Conservation (phyloP, 2,329 filamentous ascomycete species). For the Trichoderma asperellum region DNA sequence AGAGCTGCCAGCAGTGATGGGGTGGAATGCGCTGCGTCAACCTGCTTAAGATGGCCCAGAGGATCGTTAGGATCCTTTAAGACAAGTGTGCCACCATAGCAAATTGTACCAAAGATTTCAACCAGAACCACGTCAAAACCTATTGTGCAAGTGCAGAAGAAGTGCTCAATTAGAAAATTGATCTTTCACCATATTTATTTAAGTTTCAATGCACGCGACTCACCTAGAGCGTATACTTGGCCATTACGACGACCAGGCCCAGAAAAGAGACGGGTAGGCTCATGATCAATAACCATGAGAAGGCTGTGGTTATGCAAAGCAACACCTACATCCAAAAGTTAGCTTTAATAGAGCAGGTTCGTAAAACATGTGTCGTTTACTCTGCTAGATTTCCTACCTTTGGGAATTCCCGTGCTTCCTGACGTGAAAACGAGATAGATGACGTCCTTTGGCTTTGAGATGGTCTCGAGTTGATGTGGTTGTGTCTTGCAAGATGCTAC, state of each 20-base stretch:
- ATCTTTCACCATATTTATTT: neutral
- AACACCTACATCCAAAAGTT: neutral
- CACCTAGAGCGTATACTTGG: slow-evolving; percentile 11
- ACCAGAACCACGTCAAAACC: slow-evolving; percentile 8
- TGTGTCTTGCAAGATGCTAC: neutral
- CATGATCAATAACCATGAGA: neutral
- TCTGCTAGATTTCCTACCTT: neutral
- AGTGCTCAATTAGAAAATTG: neutral
- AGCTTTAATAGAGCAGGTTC: neutral
- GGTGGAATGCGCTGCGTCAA: slow-evolving; percentile 2
- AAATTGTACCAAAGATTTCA: neutral
- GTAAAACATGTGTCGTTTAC: no score
- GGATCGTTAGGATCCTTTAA: slow-evolving; percentile 8
- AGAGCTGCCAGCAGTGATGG: slow-evolving; percentile 1
- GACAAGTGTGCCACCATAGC: neutral
- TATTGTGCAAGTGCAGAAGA: neutral
- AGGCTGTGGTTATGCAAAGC: slow-evolving; percentile 3
- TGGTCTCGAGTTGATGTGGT: neutral
- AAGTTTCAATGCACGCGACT: neutral
- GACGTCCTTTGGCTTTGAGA: neutral
- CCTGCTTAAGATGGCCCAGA: neutral
- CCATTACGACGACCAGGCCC: neutral
- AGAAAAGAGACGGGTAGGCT: slow-evolving; percentile 8
- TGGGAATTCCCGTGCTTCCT: neutral
- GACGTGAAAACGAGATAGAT: slow-evolving; percentile 9